phyloP scores from a whole-genome alignment of 495 filamentous ascomycete species.

The Aspergillus cavernicola region DNA sequence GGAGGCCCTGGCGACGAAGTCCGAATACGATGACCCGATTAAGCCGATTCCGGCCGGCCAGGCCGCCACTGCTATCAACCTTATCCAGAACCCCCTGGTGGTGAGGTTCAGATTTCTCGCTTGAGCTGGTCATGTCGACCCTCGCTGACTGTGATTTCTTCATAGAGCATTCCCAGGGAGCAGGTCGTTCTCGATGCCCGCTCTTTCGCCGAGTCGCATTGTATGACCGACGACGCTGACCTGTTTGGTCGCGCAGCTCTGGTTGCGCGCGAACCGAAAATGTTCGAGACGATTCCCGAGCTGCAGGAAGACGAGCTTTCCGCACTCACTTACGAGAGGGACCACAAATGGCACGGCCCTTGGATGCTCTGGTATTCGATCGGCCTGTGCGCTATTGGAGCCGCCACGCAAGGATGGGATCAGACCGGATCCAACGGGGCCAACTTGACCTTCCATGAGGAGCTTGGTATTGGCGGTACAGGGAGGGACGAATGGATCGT shows the following conservation, averaged over 20 bases:
- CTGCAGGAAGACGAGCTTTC: slow-evolving; percentile 21
- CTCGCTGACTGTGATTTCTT: neutral
- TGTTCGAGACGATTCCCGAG: slow-evolving; percentile 17
- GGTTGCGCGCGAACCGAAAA: slow-evolving; percentile 27
- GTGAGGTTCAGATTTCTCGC: too few relatives aligned
- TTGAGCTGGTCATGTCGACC: neutral
- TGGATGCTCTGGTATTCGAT: slow-evolving; percentile 35
- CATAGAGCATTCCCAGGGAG: slow-evolving; percentile 31
- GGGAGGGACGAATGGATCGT: slow-evolving; percentile 53
- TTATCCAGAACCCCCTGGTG: slow-evolving; percentile 42
- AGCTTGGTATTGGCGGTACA: slow-evolving; percentile 46
- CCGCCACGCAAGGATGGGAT: slow-evolving; percentile 55
- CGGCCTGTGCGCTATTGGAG: slow-evolving; percentile 30
- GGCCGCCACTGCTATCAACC: slow-evolving; percentile 1
- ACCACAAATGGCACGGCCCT: slow-evolving; percentile 35
- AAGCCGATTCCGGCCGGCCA: neutral
- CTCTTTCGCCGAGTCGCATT: slow-evolving; percentile 33
- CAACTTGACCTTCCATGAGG: slow-evolving; percentile 54
- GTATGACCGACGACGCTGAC: slow-evolving; percentile 39
- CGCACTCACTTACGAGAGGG: slow-evolving; percentile 26
- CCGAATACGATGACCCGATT: neutral
- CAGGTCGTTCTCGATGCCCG: slow-evolving; percentile 34
- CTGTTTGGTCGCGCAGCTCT: slow-evolving; percentile 41
- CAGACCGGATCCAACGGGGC: slow-evolving; percentile 67
- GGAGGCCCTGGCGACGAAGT: neutral